A percentile compares a stretch with the other conserved stretches of the same genome.
phyloP scores from a whole-genome alignment of 1,284 basidiomycete genomes.

The Austroboletus niveus region DNA sequence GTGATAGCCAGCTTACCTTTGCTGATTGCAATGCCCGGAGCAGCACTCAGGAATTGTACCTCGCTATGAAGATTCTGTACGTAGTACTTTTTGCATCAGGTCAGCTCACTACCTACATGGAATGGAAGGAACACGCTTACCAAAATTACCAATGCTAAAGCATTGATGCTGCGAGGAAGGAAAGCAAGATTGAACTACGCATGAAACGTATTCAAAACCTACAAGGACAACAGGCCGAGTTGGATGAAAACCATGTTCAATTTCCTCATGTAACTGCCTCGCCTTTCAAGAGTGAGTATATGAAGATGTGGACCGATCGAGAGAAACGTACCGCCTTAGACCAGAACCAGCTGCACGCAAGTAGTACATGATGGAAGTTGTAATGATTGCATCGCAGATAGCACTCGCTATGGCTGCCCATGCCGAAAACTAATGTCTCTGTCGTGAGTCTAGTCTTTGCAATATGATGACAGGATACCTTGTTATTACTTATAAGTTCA shows the following conservation, averaged over 20 bases:
- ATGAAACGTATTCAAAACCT: background rate
- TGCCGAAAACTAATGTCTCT: slow-evolving; percentile 2
- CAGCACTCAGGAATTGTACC: background rate
- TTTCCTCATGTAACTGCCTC: background rate
- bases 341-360: slow-evolving; percentile 14
- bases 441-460: background rate
- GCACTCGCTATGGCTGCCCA: slow-evolving; percentile 12
- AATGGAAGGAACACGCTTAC: background rate
- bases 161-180: background rate
- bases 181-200: background rate
- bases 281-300: background rate
- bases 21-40: background rate
- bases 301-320: background rate
- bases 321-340: slow-evolving; percentile 8
- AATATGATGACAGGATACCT: slow-evolving; percentile 4
- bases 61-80: background rate
- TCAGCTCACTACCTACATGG: background rate
- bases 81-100: background rate
- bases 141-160: background rate
- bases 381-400: slow-evolving; percentile 22
- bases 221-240: background rate
- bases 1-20: background rate
- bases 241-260: background rate
- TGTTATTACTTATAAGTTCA: background rate
- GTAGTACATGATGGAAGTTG: slow-evolving; percentile 19